phyloP scores from a whole-genome alignment of 352 stramenopile species.

The Pythium guiyangense region DNA sequence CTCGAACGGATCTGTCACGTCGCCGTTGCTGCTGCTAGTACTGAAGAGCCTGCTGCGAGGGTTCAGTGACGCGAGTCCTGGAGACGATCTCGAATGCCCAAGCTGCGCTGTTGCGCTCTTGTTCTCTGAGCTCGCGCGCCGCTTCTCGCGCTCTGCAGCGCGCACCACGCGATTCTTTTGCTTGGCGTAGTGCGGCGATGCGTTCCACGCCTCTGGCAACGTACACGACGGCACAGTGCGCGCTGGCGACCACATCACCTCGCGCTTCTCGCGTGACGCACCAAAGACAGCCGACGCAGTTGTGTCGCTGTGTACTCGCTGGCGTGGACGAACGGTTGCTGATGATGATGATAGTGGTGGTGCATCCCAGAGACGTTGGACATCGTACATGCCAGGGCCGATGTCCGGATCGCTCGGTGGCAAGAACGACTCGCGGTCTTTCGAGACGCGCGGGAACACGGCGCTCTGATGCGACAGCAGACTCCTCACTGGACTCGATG shows the following conservation, averaged over 20 bases:
- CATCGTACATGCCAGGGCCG: conserved; percentile 30
- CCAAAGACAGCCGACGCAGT: conserved; percentile 42
- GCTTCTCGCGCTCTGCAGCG: conserved; percentile 16
- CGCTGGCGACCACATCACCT: conserved; percentile 45
- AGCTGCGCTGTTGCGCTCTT: background rate
- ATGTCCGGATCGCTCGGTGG: conserved; percentile 8
- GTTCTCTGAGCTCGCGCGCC: conserved; percentile 2
- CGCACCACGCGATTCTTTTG: conserved; percentile 39
- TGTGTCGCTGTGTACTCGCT: conserved; percentile 11
- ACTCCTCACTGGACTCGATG: conserved; percentile 2
- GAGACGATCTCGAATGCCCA: background rate
- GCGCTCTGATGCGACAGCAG: conserved; percentile 9
- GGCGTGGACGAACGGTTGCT: background rate
- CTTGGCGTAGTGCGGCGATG: conserved; percentile 49
- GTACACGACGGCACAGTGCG: conserved; percentile 27
- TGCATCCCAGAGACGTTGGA: conserved; percentile 46
- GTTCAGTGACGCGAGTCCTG: conserved; percentile 2
- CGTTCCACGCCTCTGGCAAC: conserved; percentile 43
- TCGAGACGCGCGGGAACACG: conserved; percentile 7
- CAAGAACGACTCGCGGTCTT: conserved; percentile 2
- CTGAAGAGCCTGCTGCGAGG: background rate
- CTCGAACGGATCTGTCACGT: conserved; percentile 42
- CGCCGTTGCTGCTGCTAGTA: background rate
- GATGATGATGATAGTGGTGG: background rate
- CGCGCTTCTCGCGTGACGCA: conserved; percentile 30